Base-by-base conservation (phyloP, 768 basidiomycete genomes). In the Galerina marginata region DNA sequence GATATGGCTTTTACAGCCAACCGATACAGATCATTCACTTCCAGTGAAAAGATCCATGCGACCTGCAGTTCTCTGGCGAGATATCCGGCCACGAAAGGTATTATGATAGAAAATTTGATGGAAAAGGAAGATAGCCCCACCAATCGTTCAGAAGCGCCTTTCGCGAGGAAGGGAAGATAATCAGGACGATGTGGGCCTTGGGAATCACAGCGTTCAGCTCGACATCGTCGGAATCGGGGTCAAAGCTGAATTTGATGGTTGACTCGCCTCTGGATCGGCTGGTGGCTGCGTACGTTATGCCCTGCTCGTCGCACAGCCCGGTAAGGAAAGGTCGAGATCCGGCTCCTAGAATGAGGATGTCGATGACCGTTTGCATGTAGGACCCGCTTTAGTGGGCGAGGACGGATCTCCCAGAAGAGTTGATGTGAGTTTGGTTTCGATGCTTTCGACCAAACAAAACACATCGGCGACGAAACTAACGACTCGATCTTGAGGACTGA, bases 281-380 rank as follows among this genome's bases (percentile, higher is more conserved):
- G 0, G 88, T 89, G 2, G 82, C 78, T 2, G 83, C 83, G 68
- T 77, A 80, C 0, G 76, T 72, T 55, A 88, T 54, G 9, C 69
- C 61, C 16, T 76, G 72, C 15, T 74, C 62, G 2, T 67, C 26
- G 69, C 85, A 85, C 33, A 85, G 82, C 0, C 86, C 82, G 38
- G 84, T 75, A 25, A 89, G 76, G 73, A 89, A 90, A n/a, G n/a
- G 75, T 78, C 1, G 82, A 85, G 5, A 90, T 36, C 87, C 87
- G 23, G 85, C 85, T 38, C 87, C 88, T 49, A 90, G 79, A 62
- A 90, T 83, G 54, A 89, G 80, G 38, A 88, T 71, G 57, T 86
- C 83, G 56, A 86, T 79, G 1, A 67, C 44, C 62, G 68, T 68
- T n/a, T 53, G 51, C 62, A 61, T 63, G 29, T 29, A 3, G 29